Percentiles rank a stretch among this genome's conserved stretches.
phyloP scores from a whole-genome alignment of 176 grass and related monocot species.

The Chrysopogon serrulatus region DNA sequence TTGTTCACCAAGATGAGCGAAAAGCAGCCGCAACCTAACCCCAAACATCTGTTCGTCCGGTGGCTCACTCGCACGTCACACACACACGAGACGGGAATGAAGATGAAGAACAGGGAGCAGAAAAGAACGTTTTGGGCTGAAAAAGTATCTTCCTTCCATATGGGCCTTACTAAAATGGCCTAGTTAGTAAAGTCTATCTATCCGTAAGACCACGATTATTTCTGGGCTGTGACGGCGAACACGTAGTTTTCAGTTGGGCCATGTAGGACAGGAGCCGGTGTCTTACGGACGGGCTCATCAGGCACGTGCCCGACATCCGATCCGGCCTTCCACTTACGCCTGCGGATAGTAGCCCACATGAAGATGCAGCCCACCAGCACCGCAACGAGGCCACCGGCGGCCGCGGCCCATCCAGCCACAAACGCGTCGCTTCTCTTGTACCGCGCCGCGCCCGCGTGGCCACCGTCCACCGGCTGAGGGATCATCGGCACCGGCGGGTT shows the following conservation, averaged over 20 bases:
- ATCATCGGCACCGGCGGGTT: slow-evolving; percentile 12
- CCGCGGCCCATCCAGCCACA: background rate
- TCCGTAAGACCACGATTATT: no score
- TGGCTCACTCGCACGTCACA: background rate
- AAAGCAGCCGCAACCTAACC: slow-evolving; percentile 14
- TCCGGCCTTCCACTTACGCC: background rate
- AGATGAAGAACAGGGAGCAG: background rate
- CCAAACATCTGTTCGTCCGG: background rate
- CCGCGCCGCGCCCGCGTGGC: background rate
- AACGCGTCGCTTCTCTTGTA: background rate
- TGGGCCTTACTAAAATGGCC: background rate
- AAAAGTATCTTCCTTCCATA: background rate
- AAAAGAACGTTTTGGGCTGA: background rate
- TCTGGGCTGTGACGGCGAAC: background rate
- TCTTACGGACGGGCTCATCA: background rate
- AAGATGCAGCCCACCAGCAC: background rate
- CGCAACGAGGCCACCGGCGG: background rate
- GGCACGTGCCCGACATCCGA: background rate
- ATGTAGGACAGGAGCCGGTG: background rate
- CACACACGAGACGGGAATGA: background rate
- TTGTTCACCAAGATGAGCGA: slow-evolving; percentile 19
- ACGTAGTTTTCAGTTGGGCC: background rate
- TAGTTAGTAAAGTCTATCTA: no score
- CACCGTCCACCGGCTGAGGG: background rate
- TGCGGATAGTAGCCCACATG: background rate